Evolutionary conservation across 176 grass and related monocot species (phyloP).

Genomic region (Oryza meyeriana): DNA sequence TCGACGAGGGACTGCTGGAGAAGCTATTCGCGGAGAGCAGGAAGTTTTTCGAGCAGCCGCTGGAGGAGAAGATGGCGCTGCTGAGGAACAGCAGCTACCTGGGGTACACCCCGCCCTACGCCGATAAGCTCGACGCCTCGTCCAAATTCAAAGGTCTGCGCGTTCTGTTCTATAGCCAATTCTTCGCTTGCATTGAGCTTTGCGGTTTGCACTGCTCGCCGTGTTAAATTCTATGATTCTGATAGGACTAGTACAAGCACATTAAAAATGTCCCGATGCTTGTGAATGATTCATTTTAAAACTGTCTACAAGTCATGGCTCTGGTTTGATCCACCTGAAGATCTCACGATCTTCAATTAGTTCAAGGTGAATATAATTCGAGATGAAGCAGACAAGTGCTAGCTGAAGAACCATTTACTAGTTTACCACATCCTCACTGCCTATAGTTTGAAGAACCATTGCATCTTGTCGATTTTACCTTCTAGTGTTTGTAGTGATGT

Average conservation of each 20-base stretch:
- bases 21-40: slow-evolving; percentile 62
- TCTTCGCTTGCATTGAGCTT: too few species aligned
- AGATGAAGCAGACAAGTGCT: neutral
- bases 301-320: neutral
- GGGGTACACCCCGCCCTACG: slow-evolving; percentile 60
- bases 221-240: too few species aligned
- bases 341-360: neutral
- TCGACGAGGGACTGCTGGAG: slow-evolving; percentile 31
- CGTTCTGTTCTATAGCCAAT: neutral
- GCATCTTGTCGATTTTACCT: neutral
- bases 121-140: slow-evolving; percentile 57
- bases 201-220: too few species aligned
- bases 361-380: neutral
- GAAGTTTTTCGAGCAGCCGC: slow-evolving; percentile 54
- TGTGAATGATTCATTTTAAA: neutral
- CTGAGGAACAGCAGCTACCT: slow-evolving; percentile 32
- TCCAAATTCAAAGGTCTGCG: neutral
- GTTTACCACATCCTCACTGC: neutral
- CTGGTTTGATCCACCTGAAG: neutral
- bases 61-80: slow-evolving; percentile 71
- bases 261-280: neutral
- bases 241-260: neutral
- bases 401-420: too few species aligned
- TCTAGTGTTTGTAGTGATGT: neutral
- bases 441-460: neutral